Base-by-base conservation (phyloP, 1,284 basidiomycete species). In the Fomes fomentarius region DNA sequence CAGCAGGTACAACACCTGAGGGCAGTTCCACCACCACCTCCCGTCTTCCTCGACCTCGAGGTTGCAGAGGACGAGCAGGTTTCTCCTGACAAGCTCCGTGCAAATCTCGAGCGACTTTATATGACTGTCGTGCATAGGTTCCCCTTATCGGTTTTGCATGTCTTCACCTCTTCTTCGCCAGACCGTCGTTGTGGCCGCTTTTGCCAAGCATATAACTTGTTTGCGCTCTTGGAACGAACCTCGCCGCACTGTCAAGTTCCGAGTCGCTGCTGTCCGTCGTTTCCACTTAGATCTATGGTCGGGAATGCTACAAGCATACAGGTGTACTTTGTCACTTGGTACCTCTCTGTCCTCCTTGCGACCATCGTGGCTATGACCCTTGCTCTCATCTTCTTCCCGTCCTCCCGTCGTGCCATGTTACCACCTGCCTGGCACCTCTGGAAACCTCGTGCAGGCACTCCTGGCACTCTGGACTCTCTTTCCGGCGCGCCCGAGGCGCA, bases 151-250 rank as follows among this genome's bases (percentile, higher is more conserved):
- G 19, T 25, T 39, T 14, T 34, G 3, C 35, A 38, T 26, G 28
- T 34, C 0, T 30, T 50, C 43, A 47, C 24, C 4, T 12, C 12
- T 24, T 12, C n/a, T 19, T 17, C 5, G 34, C 2, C 37, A 70
- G 69, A 76, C 78, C 8, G 69, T 81, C 15, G 72, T 75, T 0
- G 51, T 75, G 11, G 72, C 76, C 4, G 72, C 74, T 0, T 76
- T 77, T 47, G 58, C 69, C 5, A 76, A 79, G 55, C 81, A 84
- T 57, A 64, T 81, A 26, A 68, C 70, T 7, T 68, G 81, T 7
- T 58, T 84, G 4, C 74, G 78, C 30, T 76, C 75, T 0, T 84
- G 81, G 81, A 71, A 76, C 56, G 81, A 83, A 62, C 68, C 73
- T 2, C 57, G 64, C 25, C 67, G 82, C 3, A 81, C 80, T 1